Conservation (phyloP, 768 basidiomycete genomes). For the Cystofilobasidium bisporidii region DNA sequence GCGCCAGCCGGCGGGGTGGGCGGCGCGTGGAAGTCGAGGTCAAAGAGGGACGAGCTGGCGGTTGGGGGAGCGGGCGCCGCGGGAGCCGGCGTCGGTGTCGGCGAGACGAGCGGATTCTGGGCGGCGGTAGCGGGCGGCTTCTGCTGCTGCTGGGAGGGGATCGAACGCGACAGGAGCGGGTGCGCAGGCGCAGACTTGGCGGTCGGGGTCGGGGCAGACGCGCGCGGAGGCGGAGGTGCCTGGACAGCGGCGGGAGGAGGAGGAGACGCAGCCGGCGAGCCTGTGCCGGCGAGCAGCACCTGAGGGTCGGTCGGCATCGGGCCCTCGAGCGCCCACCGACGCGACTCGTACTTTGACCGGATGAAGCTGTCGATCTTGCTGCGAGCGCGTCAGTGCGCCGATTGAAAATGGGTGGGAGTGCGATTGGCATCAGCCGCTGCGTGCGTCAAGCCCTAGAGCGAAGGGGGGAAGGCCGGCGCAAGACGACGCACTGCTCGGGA, state of each 20-base stretch:
- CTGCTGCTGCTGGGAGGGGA: conserved; percentile 23
- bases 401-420: neutral
- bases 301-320: conserved; percentile 74
- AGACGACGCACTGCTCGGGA: conserved; percentile 72
- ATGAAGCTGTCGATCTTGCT: conserved; percentile 98
- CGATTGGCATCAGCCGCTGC: too few relatives aligned
- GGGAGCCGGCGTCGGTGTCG: conserved; percentile 26
- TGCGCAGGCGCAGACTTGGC: conserved; percentile 30
- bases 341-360: conserved; percentile 89
- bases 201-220: conserved; percentile 1
- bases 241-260: conserved; percentile 21
- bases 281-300: conserved; percentile 48
- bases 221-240: neutral
- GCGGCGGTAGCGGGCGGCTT: conserved; percentile 17
- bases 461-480: conserved; percentile 7
- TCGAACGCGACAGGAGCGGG: conserved; percentile 37
- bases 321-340: conserved; percentile 87
- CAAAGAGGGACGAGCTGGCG: conserved; percentile 48
- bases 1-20: conserved; percentile 31
- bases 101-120: conserved; percentile 23
- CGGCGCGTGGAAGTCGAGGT: conserved; percentile 65
- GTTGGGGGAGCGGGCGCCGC: conserved; percentile 18
- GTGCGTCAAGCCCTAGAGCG: neutral
- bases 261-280: conserved; percentile 31
- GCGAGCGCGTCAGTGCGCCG: conserved; percentile 20